Conservation (phyloP, 2,329 filamentous ascomycete species). For the Penicillium sp. region DNA sequence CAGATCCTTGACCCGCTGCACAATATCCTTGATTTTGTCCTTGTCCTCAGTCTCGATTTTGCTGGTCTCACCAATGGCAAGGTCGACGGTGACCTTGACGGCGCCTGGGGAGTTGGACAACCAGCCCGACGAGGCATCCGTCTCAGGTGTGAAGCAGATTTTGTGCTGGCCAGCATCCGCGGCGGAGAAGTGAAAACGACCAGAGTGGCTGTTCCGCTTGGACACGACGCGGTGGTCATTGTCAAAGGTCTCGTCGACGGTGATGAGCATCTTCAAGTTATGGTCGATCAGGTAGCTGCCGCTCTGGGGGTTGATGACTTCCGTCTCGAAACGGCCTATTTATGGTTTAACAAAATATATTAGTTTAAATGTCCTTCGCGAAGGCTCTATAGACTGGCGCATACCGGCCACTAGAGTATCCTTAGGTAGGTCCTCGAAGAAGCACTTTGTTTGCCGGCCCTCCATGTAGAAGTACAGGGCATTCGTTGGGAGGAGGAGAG, state of each 20-base stretch:
- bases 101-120: conserved; percentile 68
- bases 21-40: conserved; percentile 85
- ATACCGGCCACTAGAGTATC: conserved; percentile 89
- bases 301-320: conserved; percentile 73
- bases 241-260: conserved; percentile 94
- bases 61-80: conserved; percentile 92
- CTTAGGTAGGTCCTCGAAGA: conserved; percentile 97
- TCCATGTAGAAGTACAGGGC: conserved; percentile 97
- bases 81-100: conserved; percentile 80
- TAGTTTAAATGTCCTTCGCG: neutral
- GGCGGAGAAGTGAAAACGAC: conserved; percentile 93
- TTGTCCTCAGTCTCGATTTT: conserved; percentile 93
- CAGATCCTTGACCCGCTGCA: conserved; percentile 82
- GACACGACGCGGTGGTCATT: conserved; percentile 95
- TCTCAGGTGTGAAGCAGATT: conserved; percentile 89
- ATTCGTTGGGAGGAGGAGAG: conserved; percentile 61
- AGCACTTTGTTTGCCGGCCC: conserved; percentile 81
- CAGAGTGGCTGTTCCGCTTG: conserved; percentile 70
- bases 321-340: conserved; percentile 77
- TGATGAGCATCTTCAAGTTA: conserved; percentile 80
- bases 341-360: neutral
- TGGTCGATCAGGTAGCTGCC: conserved; percentile 69
- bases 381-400: conserved; percentile 22
- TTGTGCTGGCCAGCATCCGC: conserved; percentile 93
- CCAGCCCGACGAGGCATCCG: conserved; percentile 68